Evolutionary conservation across 352 stramenopile species (phyloP).

Genomic region (Aphanomyces invadans): DNA sequence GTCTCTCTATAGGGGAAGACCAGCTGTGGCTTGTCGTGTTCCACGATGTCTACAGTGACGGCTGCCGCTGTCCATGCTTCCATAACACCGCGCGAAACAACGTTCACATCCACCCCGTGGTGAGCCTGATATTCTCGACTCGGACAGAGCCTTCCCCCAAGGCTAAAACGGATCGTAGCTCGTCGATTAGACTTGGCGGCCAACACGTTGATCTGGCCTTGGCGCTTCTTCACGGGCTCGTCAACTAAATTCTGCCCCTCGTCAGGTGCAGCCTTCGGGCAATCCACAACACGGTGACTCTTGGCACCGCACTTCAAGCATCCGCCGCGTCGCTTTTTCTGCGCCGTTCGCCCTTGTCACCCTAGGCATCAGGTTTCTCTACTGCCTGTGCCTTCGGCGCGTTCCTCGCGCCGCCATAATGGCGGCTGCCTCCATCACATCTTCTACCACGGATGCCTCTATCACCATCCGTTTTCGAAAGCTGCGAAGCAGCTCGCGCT

Average conservation of each 20-base stretch:
- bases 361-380: neutral
- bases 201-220: neutral
- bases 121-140: conserved; percentile 4
- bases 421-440: too few relatives aligned
- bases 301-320: conserved; percentile 15
- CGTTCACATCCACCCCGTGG: conserved; percentile 4
- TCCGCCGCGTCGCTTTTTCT: neutral
- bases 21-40: neutral
- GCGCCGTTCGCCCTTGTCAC: neutral
- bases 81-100: conserved; percentile 5
- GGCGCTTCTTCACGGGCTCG: conserved; percentile 3
- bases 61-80: neutral
- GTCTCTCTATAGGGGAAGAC: conserved; percentile 11
- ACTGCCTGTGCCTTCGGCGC: neutral
- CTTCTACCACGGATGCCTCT: neutral
- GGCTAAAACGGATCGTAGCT: neutral
- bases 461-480: neutral
- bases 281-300: conserved; percentile 13
- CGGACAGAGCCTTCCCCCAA: neutral
- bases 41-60: neutral
- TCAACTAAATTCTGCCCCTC: neutral
- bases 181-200: neutral
- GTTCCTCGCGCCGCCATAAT: neutral
- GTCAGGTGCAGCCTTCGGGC: conserved; percentile 8
- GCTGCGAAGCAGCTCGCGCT: neutral